A percentile compares a stretch with the other conserved stretches of the same genome.
Conservation (phyloP, 2,329 filamentous ascomycete species). For the Ophiostoma angusticollis region DNA sequence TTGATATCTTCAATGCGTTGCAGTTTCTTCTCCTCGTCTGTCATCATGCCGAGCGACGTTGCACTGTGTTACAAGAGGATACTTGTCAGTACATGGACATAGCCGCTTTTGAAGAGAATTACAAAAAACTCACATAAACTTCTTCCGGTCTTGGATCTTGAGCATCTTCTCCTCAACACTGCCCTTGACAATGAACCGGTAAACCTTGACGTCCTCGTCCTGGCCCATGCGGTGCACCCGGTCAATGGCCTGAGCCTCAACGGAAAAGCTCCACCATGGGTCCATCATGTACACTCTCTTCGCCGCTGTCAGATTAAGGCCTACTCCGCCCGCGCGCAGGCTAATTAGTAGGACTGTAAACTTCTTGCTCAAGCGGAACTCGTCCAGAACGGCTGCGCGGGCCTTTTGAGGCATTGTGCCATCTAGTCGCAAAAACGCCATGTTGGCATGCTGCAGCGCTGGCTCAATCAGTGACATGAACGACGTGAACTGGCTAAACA, state of each 20-base stretch:
- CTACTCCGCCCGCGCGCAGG: constrained; percentile 81
- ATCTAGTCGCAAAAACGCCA: constrained; percentile 78
- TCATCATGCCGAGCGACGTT: constrained; percentile 90
- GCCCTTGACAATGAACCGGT: constrained; percentile 74
- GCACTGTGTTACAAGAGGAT: constrained; percentile 43
- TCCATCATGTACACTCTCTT: constrained; percentile 98
- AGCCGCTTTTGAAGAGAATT: constrained; percentile 2
- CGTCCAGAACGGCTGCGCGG: constrained; percentile 61
- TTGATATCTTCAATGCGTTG: constrained; percentile 90
- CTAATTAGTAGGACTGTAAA: constrained; percentile 72
- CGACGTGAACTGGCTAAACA: constrained; percentile 96
- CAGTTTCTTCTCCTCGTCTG: constrained; percentile 80
- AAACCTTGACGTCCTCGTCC: constrained; percentile 70
- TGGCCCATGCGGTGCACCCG: constrained; percentile 97
- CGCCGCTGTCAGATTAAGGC: constrained; percentile 81
- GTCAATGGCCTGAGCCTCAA: constrained; percentile 95
- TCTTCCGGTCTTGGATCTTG: constrained; percentile 86
- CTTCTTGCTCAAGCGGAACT: constrained; percentile 51
- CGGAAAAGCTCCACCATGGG: constrained; percentile 97
- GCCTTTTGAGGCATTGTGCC: constrained; percentile 80
- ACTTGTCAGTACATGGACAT: too few relatives aligned
- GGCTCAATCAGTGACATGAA: constrained; percentile 87
- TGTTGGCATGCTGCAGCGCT: constrained; percentile 56
- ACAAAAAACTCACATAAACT: constrained; percentile 62
- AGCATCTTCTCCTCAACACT: constrained; percentile 96